These are phyloP conservation scores for Dactylorhiza incarnata DNA, from an alignment of 106 monocot species.

Conservation along the genomic window DNA sequence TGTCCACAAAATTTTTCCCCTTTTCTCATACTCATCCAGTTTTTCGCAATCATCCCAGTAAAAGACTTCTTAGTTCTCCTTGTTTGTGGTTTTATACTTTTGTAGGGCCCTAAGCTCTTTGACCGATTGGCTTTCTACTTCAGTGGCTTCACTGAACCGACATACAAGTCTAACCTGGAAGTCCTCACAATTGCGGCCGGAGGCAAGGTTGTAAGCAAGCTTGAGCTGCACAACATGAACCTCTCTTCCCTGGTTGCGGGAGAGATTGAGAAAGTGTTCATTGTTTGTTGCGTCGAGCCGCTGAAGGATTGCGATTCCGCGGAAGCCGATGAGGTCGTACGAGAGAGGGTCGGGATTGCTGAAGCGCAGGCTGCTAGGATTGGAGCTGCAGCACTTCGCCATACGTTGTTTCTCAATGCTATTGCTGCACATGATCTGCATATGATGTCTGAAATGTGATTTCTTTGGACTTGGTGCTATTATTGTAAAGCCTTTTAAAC, in stretches of 20 bases:
- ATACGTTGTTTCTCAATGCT: slow-evolving; percentile 9
- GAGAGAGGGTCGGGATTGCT: background rate
- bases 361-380: background rate
- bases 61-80: background rate
- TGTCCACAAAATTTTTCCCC: too few relatives aligned
- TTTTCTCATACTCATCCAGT: too few relatives aligned
- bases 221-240: background rate
- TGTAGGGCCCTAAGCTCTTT: slow-evolving; percentile 18
- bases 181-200: slow-evolving; percentile 12
- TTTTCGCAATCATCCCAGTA: too few relatives aligned
- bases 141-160: background rate
- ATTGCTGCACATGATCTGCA: slow-evolving; percentile 8
- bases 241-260: background rate
- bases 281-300: slow-evolving; percentile 8
- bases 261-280: background rate
- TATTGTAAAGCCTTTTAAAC: background rate
- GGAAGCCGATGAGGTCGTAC: background rate
- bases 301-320: background rate
- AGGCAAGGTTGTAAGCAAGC: slow-evolving; percentile 5
- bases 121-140: slow-evolving; percentile 16
- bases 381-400: slow-evolving; percentile 18
- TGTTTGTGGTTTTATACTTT: background rate
- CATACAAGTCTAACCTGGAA: slow-evolving; percentile 6
- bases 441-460: background rate
- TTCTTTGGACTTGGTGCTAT: background rate